Evolutionary conservation across 1,284 basidiomycete genomes (phyloP).

Genomic region (Phellopilus nigrolimitatus): DNA sequence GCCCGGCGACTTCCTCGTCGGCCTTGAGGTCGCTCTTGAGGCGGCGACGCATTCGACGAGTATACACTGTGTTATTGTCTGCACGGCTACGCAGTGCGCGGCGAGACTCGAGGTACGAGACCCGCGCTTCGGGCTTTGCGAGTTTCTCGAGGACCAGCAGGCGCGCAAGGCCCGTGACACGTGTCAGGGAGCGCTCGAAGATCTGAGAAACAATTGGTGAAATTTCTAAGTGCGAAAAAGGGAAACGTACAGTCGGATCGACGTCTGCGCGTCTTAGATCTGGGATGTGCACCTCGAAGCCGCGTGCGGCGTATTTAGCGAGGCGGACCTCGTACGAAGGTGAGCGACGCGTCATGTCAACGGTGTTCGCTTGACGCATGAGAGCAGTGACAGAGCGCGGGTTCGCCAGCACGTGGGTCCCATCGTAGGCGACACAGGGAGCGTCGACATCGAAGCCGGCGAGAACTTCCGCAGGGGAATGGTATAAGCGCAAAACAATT

Average conservation of each 20-base stretch:
- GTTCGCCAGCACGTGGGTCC: conserved; percentile 49
- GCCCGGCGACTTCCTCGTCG: conserved; percentile 34
- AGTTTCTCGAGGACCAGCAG: conserved; percentile 56
- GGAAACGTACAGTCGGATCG: conserved; percentile 50
- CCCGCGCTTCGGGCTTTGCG: conserved; percentile 36
- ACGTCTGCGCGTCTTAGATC: conserved; percentile 43
- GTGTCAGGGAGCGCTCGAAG: conserved; percentile 50
- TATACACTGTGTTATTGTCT: conserved; percentile 21
- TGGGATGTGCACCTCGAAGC: conserved; percentile 53
- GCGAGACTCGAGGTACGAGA: conserved; percentile 40
- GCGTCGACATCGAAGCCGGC: conserved; percentile 61
- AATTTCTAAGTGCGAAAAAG: too few species aligned
- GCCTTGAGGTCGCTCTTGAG: conserved; percentile 48
- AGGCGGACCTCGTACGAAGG: conserved; percentile 61
- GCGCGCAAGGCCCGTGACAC: conserved; percentile 53
- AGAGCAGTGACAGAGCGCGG: conserved; percentile 50
- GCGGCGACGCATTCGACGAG: conserved; percentile 28
- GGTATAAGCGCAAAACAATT: conserved; percentile 52
- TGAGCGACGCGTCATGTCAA: conserved; percentile 52
- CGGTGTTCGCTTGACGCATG: conserved; percentile 58
- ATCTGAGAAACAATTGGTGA: conserved; percentile 34
- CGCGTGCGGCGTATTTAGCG: conserved; percentile 48
- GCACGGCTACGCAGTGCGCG: conserved; percentile 46
- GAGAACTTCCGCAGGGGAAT: conserved; percentile 56
- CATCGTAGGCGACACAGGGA: conserved; percentile 53